These are phyloP conservation scores for Cladophialophora psammophila DNA, from an alignment of 2,329 filamentous ascomycete genomes.

Conservation along the genomic window DNA sequence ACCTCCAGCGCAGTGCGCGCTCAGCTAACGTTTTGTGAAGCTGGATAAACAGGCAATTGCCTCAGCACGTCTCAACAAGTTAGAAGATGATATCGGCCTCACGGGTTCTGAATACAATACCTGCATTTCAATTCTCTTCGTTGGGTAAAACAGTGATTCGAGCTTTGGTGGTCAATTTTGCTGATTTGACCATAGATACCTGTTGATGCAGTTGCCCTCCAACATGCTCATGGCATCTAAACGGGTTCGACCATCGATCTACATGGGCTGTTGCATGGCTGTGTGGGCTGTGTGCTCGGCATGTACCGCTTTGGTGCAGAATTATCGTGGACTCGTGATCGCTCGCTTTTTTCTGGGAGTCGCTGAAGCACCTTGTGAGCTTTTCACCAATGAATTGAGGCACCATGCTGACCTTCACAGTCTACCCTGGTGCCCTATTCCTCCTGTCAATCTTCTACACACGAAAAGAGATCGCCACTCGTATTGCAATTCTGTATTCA, in stretches of 20 bases:
- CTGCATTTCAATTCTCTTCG: conserved; percentile 43
- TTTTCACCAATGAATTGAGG: not conserved
- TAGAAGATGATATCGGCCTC: conserved; percentile 44
- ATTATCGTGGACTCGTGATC: conserved; percentile 51
- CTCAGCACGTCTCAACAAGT: conserved; percentile 42
- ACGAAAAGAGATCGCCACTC: conserved; percentile 61
- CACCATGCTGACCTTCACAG: not conserved
- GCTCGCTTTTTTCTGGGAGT: conserved; percentile 52
- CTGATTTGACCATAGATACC: conserved; percentile 14
- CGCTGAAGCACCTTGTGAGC: conserved; percentile 61
- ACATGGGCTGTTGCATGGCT: conserved; percentile 54
- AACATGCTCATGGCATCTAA: conserved; percentile 62
- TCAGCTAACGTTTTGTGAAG: not conserved
- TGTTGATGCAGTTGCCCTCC: conserved; percentile 68
- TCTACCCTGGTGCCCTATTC: conserved; percentile 69
- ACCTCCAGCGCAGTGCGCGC: not conserved
- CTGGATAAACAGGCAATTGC: conserved; percentile 46
- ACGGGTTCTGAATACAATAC: conserved; percentile 45
- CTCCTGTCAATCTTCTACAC: conserved; percentile 63
- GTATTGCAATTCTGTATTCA: conserved; percentile 65
- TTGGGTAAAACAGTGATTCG: conserved; percentile 50
- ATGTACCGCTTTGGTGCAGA: conserved; percentile 47
- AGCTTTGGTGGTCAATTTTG: not conserved
- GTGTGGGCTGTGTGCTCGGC: conserved; percentile 47
- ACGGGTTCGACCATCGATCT: conserved; percentile 60